Conservation (phyloP, 2,329 filamentous ascomycete genomes). For the Aspergillus sp. region DNA sequence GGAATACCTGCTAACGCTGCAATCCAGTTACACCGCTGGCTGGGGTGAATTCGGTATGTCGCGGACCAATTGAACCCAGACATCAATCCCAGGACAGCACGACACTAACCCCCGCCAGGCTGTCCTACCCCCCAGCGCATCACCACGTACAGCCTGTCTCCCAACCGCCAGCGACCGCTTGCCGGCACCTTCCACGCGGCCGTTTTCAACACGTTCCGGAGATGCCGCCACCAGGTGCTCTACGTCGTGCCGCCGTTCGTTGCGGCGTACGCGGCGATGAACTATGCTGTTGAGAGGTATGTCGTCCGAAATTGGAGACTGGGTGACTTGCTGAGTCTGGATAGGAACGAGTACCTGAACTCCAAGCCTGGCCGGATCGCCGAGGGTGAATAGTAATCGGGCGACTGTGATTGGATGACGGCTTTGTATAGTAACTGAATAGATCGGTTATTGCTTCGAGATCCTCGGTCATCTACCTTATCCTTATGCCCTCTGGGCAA, state of each 20-base stretch:
- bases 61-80: constrained; percentile 8
- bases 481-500: no score
- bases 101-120: constrained; percentile 10
- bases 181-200: constrained; percentile 69
- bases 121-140: constrained; percentile 46
- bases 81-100: not conserved
- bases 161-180: constrained; percentile 83
- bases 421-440: constrained; percentile 36
- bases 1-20: no score
- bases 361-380: constrained; percentile 39
- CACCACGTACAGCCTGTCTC: constrained; percentile 62
- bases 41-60: constrained; percentile 69
- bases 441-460: no score
- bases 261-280: constrained; percentile 69
- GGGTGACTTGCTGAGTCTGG: not conserved
- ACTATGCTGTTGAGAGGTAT: constrained; percentile 87
- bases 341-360: constrained; percentile 43
- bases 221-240: constrained; percentile 75
- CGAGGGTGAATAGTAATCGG: constrained; percentile 22
- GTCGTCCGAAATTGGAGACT: constrained; percentile 21
- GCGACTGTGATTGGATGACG: constrained; percentile 1
- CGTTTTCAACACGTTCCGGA: constrained; percentile 91
- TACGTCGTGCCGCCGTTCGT: constrained; percentile 77
- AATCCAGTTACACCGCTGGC: constrained; percentile 57
- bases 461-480: no score